These are phyloP conservation scores for Abelmoschus esculentus DNA, from an alignment of 345 rosid species.

Conservation along the genomic window DNA sequence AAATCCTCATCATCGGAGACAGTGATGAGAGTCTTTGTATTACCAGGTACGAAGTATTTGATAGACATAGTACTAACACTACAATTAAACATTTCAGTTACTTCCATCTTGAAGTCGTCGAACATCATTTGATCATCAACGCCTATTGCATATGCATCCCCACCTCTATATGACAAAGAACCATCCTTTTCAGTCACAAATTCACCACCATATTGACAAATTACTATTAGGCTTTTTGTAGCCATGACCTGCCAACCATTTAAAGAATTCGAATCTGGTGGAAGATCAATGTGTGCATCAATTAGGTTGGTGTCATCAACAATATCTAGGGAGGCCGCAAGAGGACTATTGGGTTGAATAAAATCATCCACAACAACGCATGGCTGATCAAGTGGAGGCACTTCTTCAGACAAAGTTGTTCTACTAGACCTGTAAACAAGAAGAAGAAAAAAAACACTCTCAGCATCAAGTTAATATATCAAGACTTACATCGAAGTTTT, in stretches of 20 bases:
- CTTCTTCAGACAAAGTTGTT: conserved; percentile 39
- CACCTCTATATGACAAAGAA: conserved; percentile 42
- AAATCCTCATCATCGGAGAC: conserved; percentile 63
- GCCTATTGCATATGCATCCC: conserved; percentile 63
- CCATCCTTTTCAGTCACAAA: conserved; percentile 47
- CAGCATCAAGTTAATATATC: background rate
- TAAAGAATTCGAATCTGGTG: background rate
- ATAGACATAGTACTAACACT: conserved; percentile 37
- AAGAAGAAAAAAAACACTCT: conserved; percentile 22
- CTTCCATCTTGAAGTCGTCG: conserved; percentile 49
- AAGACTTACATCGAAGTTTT: conserved; percentile 10
- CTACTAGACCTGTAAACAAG: background rate
- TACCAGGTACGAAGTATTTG: conserved; percentile 80
- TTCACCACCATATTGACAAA: conserved; percentile 60
- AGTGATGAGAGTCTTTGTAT: conserved; percentile 71
- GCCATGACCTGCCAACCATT: conserved; percentile 43
- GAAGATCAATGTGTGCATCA: too few relatives aligned
- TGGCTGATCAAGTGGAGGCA: conserved; percentile 32
- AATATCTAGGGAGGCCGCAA: conserved; percentile 4
- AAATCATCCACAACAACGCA: conserved; percentile 33
- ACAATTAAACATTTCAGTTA: conserved; percentile 58
- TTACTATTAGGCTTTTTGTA: conserved; percentile 50
- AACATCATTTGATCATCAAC: conserved; percentile 44
- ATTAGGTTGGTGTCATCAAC: conserved; percentile 33
- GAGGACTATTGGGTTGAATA: background rate